A percentile compares a stretch with the other conserved stretches of the same genome.
Conservation (phyloP, 169 alveolate species). For the Cryptosporidium baileyi region DNA sequence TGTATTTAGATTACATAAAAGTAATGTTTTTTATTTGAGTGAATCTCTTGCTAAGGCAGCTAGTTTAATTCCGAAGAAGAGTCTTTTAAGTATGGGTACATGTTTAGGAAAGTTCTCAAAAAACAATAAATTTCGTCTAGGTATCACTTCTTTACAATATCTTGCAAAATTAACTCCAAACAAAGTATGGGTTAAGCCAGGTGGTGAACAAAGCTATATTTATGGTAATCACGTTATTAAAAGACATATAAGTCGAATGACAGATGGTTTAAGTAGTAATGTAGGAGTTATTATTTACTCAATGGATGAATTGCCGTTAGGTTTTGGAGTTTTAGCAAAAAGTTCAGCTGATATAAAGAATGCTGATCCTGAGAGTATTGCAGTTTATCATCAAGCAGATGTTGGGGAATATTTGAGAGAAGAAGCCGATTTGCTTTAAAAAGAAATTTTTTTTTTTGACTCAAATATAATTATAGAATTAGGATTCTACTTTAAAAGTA, state of each 20-base stretch:
- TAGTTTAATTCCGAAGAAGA: constrained; percentile 82
- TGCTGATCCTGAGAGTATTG: constrained; percentile 87
- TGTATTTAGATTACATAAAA: constrained; percentile 86
- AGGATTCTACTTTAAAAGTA: not conserved
- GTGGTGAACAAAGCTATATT: constrained; percentile 90
- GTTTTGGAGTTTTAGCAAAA: constrained; percentile 91
- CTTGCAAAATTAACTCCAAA: constrained; percentile 89
- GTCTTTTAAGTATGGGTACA: constrained; percentile 85
- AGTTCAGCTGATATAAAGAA: constrained; percentile 87
- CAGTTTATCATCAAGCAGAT: constrained; percentile 89
- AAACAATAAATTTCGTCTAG: constrained; percentile 87
- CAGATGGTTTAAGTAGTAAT: constrained; percentile 85
- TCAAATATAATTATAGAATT: not conserved
- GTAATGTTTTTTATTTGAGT: constrained; percentile 84
- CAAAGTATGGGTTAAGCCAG: constrained; percentile 93
- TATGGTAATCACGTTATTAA: constrained; percentile 93
- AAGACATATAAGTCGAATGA: constrained; percentile 89
- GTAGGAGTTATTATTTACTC: constrained; percentile 85
- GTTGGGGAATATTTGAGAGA: constrained; percentile 92
- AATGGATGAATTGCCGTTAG: constrained; percentile 87
- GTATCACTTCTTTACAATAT: constrained; percentile 89
- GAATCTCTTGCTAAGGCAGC: constrained; percentile 81
- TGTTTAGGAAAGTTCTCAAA: constrained; percentile 92
- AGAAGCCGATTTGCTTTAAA: constrained; percentile 85
- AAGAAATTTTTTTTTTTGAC: constrained; percentile 9